A percentile compares a stretch with the other conserved stretches of the same genome.
These are phyloP conservation scores for Claviceps sp. DNA, from an alignment of 2,329 filamentous ascomycete genomes.

Conservation along the genomic window DNA sequence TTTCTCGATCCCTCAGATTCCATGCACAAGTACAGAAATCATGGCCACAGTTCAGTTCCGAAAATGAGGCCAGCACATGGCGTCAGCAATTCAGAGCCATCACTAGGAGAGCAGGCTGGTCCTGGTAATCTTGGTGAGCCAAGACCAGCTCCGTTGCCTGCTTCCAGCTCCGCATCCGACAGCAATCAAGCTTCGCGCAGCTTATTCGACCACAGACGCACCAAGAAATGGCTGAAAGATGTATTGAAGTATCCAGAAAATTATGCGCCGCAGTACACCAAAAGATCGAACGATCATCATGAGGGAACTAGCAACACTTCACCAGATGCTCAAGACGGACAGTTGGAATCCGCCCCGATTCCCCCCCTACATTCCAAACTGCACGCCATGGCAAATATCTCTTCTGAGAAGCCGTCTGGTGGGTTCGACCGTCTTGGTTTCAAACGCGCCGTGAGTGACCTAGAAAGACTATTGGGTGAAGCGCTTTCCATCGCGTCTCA, in stretches of 20 bases:
- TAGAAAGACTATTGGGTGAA: conserved; percentile 34
- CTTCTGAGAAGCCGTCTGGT: conserved; percentile 11
- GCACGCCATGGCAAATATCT: conserved; percentile 8
- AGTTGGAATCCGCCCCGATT: conserved; percentile 12
- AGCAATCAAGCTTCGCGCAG: conserved; percentile 16
- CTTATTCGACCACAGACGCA: conserved; percentile 20
- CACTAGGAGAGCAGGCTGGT: neutral
- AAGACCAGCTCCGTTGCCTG: neutral
- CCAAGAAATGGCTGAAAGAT: conserved; percentile 20
- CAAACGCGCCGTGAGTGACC: conserved; percentile 24
- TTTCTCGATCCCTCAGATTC: conserved; percentile 1
- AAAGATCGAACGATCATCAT: conserved; percentile 10
- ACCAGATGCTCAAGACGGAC: conserved; percentile 7
- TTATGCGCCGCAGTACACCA: conserved; percentile 16
- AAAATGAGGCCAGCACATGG: conserved; percentile 3
- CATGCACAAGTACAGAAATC: neutral
- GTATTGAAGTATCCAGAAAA: conserved; percentile 16
- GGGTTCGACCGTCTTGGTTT: conserved; percentile 18
- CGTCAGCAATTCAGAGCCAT: neutral
- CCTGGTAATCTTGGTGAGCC: neutral
- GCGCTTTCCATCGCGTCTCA: conserved; percentile 30
- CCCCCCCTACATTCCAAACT: conserved; percentile 7
- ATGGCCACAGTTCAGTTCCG: conserved; percentile 5
- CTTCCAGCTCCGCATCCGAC: conserved; percentile 5
- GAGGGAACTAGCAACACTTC: conserved; percentile 5